These are phyloP conservation scores for Sporothrix inflata DNA, from an alignment of 2,329 filamentous ascomycete genomes.

Conservation along the genomic window DNA sequence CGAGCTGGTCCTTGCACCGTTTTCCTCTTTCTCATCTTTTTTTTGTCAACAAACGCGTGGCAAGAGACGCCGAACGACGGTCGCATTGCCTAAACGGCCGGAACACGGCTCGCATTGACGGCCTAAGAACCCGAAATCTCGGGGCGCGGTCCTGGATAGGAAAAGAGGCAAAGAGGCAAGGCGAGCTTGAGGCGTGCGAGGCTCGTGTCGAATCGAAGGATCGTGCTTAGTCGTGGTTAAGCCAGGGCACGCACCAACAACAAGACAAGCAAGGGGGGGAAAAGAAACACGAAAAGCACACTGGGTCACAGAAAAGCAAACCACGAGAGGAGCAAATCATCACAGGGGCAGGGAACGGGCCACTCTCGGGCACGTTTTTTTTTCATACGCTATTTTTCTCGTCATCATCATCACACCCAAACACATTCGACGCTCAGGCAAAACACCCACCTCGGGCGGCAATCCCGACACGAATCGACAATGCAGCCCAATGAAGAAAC, in stretches of 20 bases:
- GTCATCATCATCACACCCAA: not conserved
- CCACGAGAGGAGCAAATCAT: not conserved
- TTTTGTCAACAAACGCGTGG: constrained; percentile 6
- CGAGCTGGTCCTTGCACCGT: not conserved
- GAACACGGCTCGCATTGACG: constrained; percentile 2
- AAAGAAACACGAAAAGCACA: not conserved
- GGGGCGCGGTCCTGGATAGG: not conserved
- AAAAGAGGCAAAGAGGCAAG: not conserved
- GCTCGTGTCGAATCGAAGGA: not conserved
- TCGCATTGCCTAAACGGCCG: not conserved
- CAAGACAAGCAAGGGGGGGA: not conserved
- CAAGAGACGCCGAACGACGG: not conserved
- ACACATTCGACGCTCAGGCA: constrained; percentile 4
- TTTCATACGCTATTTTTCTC: not conserved
- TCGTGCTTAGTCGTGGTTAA: not conserved
- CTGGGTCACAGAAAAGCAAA: not conserved
- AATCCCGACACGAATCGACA: not conserved
- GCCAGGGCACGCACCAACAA: constrained; percentile 1
- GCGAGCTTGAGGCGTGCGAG: not conserved
- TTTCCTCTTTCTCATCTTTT: not conserved
- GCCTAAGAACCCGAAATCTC: not conserved
- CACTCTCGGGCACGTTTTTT: not conserved
- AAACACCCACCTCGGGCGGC: not conserved
- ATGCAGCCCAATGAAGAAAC: not conserved
- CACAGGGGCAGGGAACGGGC: not conserved